Base-by-base conservation (phyloP, 129 eudicot genomes). In the Solidago caesia region DNA sequence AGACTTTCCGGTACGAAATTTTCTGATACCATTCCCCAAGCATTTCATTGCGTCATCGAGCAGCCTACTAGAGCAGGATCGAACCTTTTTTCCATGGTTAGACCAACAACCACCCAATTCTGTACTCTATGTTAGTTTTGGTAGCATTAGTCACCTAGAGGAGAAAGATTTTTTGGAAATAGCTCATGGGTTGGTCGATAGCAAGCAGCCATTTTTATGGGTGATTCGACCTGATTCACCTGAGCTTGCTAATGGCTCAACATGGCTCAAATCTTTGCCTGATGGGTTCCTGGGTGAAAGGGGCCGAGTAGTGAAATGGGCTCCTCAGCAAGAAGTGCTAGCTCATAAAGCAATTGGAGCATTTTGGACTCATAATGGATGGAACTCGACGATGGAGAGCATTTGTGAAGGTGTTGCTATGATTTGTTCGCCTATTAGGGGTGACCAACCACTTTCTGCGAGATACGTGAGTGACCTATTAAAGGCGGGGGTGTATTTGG, bases 331-430 rank as follows among this genome's bases (percentile, higher is more conserved):
- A 21, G 82, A 78, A 45, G 89, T 84, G 39, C 64, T 84, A 26
- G 75, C 84, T 1, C 95, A 89, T 68, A 79, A 79, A 4, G 82
- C 90, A 25, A 52, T 16, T 13, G 78, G 68, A 8, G 82, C 29
- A 5, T 88, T 88, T 69, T 85, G 81, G 85, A 88, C 90, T 7
- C 94, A 88, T 45, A 39, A 68, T 10, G 94, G 94, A 9, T 88
- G 90, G 90, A 88, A 88, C 62, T 88, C 94, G 7, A 79, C 88
- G 0, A 1, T 88, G 56, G 94, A 88, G 72, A 81, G 90, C 33
- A 52, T 88, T 0, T 75, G 78, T 27, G 88, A 75, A 68, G 94
- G 90, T 2, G 84, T 85, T 6, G 79, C 88, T 3, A 88, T 88
- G 90, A 77, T 88, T 7, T 85, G 88, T 16, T 55, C 53, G 21